phyloP scores from a whole-genome alignment of 192 early-diverging fungal genomes.

The Rhizophagus prolifer region DNA sequence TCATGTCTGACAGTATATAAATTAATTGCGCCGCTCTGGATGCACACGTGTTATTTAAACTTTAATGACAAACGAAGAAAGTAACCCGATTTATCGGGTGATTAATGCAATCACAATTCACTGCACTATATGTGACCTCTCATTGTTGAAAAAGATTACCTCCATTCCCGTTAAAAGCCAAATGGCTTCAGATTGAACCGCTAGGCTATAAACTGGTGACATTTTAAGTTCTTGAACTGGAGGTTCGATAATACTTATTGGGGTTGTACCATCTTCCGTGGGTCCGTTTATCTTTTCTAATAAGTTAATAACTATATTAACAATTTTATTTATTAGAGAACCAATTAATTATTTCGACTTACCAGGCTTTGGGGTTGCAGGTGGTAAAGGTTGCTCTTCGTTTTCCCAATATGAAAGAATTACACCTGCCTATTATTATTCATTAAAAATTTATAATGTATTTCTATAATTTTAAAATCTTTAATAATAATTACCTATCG shows the following conservation, averaged over 20 bases:
- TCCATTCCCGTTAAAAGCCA: constrained; percentile 81
- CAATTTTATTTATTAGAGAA: not conserved
- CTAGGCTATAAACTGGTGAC: constrained; percentile 91
- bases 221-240: constrained; percentile 55
- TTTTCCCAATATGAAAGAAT: constrained; percentile 83
- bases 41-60: not conserved
- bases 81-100: not conserved
- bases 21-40: constrained; percentile 78
- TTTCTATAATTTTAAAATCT: not conserved
- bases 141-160: constrained; percentile 35
- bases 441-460: not conserved
- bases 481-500: constrained; percentile 18
- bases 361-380: constrained; percentile 8
- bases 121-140: not conserved
- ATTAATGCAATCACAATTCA: not conserved
- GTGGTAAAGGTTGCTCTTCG: constrained; percentile 61
- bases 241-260: not conserved
- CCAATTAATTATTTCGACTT: not conserved
- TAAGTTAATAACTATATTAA: not conserved
- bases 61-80: not conserved
- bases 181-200: constrained; percentile 88
- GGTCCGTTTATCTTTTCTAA: constrained; percentile 20
- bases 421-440: constrained; percentile 57
- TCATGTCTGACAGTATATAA: constrained; percentile 89
- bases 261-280: constrained; percentile 24